Percentiles rank a stretch among this genome's conserved stretches.
Conservation (phyloP, 441 rosid species). For the Populus hybrid region DNA sequence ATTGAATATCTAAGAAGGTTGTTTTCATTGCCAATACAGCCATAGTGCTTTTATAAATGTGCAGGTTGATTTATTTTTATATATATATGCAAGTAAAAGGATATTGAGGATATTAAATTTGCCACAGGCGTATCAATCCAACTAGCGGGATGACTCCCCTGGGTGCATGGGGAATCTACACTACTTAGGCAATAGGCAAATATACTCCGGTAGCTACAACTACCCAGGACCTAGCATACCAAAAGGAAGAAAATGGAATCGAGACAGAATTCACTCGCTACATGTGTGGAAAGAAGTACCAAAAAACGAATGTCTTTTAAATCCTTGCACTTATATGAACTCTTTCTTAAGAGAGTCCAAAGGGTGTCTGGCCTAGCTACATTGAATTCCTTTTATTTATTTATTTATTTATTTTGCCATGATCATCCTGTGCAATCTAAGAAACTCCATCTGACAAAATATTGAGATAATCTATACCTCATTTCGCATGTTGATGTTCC, state of each 20-base stretch:
- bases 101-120: background rate
- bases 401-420: background rate
- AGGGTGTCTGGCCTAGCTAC: background rate
- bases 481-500: constrained; percentile 65
- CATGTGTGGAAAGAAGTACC: background rate
- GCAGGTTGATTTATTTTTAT: background rate
- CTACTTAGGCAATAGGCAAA: background rate
- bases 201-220: background rate
- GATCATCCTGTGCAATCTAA: background rate
- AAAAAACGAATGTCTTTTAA: background rate
- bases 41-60: background rate
- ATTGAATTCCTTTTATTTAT: background rate
- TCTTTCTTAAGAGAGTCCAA: background rate
- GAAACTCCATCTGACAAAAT: background rate
- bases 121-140: background rate
- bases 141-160: background rate
- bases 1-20: background rate
- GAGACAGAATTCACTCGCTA: background rate
- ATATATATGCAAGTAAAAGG: background rate
- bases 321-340: background rate
- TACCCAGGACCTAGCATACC: background rate
- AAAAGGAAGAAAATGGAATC: background rate
- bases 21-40: background rate
- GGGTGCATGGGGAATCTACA: background rate
- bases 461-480: constrained; percentile 50